Evolutionary conservation across 1,139 yeast species (phyloP).

Genomic region (Kurtzmaniella quercitrusa): DNA sequence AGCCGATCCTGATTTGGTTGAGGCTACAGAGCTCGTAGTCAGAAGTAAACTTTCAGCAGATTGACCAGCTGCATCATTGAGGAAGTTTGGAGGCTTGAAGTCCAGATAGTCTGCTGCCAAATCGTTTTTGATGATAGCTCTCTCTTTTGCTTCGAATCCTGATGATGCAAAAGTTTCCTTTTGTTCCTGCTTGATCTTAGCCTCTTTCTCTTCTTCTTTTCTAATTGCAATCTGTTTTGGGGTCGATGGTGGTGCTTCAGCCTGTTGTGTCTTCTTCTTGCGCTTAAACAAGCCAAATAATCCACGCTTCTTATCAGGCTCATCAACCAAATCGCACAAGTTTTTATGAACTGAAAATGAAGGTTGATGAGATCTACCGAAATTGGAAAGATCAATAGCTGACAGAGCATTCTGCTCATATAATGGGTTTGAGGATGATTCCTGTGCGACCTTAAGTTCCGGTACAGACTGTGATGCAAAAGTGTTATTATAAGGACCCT

Average conservation of each 20-base stretch:
- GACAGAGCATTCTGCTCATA: slow-evolving; percentile 36
- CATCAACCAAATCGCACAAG: slow-evolving; percentile 14
- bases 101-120: background rate
- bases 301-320: slow-evolving; percentile 12
- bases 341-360: slow-evolving; percentile 22
- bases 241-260: background rate
- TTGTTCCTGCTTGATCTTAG: background rate
- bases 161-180: background rate
- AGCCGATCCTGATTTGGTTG: slow-evolving; percentile 27
- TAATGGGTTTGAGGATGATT: slow-evolving; percentile 10
- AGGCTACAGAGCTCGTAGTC: background rate
- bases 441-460: slow-evolving; percentile 15
- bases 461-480: slow-evolving; percentile 21
- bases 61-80: background rate
- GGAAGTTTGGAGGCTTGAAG: background rate
- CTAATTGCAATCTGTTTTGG: background rate
- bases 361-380: slow-evolving; percentile 42
- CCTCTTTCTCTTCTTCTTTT: background rate
- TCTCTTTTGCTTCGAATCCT: slow-evolving; percentile 1
- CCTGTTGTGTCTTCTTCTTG: slow-evolving; percentile 5
- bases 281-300: slow-evolving; percentile 25
- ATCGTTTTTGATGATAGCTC: background rate
- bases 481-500: background rate
- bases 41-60: background rate
- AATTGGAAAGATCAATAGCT: slow-evolving; percentile 37